Conservation (phyloP, 106 monocot species). For the Dendrobium huoshanense region DNA sequence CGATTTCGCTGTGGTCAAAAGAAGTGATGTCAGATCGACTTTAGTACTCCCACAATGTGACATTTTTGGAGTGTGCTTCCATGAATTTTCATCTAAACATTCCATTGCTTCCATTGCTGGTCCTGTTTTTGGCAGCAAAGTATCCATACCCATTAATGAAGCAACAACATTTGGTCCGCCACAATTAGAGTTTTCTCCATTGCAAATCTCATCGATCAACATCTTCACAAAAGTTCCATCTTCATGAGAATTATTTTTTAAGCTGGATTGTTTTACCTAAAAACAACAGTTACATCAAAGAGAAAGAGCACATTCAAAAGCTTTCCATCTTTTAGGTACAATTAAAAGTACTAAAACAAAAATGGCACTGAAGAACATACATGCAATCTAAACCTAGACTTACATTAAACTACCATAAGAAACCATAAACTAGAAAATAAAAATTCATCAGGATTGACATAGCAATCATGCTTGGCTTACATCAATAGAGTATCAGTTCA, state of each 20-base stretch:
- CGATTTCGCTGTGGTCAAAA: slow-evolving; percentile 16
- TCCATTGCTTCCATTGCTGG: slow-evolving; percentile 22
- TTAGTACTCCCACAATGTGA: background rate
- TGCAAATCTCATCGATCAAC: slow-evolving; percentile 37
- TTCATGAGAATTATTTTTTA: slow-evolving; percentile 33
- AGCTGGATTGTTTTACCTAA: slow-evolving; percentile 25
- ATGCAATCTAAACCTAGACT: too few species aligned
- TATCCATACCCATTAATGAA: slow-evolving; percentile 78
- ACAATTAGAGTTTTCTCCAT: slow-evolving; percentile 11
- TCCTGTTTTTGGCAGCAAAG: slow-evolving; percentile 33
- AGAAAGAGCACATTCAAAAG: background rate
- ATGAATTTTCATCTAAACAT: slow-evolving; percentile 16
- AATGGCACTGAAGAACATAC: too few species aligned
- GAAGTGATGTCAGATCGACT: background rate
- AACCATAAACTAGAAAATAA: background rate
- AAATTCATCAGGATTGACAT: background rate
- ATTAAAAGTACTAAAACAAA: background rate
- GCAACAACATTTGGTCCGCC: slow-evolving; percentile 58
- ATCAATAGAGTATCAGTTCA: background rate
- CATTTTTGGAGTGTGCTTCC: slow-evolving; percentile 7
- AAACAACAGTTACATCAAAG: background rate
- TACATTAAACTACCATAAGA: too few species aligned
- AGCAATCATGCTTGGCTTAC: background rate
- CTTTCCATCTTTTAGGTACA: background rate
- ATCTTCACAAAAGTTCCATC: slow-evolving; percentile 5